A percentile compares a stretch with the other conserved stretches of the same genome.
phyloP scores from a whole-genome alignment of 176 grass and related monocot genomes.

The Pontederia crassipes region DNA sequence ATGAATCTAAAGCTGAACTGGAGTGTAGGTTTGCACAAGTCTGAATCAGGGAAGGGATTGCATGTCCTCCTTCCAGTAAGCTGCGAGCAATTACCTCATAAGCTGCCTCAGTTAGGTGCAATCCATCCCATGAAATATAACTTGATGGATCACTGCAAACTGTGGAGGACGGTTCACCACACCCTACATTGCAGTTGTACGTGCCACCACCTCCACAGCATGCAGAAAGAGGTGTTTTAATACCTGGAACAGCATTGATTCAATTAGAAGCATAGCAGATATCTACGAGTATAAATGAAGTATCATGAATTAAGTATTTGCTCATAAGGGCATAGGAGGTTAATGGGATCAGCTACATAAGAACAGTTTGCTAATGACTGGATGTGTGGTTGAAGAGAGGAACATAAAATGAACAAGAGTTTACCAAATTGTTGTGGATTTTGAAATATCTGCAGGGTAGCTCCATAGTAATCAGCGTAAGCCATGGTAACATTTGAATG shows the following conservation, averaged over 20 bases:
- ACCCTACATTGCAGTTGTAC: neutral
- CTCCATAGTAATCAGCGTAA: constrained; percentile 1
- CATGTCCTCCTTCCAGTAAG: neutral
- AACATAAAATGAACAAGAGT: neutral
- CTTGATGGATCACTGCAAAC: neutral
- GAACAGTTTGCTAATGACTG: no score
- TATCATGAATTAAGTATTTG: no score
- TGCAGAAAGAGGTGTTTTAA: neutral
- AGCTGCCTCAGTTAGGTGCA: constrained; percentile 1
- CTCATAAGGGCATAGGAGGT: no score
- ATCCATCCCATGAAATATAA: neutral
- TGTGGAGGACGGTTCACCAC: neutral
- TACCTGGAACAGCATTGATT: neutral
- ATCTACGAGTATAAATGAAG: no score
- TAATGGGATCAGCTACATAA: neutral
- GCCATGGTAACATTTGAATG: neutral
- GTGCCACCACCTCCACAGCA: neutral
- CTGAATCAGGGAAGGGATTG: no score
- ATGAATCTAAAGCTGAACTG: no score
- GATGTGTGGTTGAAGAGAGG: neutral
- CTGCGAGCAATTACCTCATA: neutral
- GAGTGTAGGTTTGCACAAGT: no score
- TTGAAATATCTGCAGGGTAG: neutral
- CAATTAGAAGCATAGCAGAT: no score
- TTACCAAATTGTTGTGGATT: neutral